These are phyloP conservation scores for Trypanosoma avium DNA, from an alignment of 208 protist species.

Conservation along the genomic window DNA sequence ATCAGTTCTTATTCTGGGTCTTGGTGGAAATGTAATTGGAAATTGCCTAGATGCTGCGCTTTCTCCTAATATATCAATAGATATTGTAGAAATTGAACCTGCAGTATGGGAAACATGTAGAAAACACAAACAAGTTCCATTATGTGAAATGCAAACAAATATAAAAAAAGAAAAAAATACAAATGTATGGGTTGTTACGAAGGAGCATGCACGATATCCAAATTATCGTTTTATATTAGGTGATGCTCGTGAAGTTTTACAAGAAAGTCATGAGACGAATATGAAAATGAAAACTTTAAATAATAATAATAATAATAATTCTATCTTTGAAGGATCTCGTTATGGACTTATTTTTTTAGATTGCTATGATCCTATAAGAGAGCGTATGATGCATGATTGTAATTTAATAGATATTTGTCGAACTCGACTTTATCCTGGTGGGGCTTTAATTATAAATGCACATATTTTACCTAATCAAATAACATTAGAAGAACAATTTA, in stretches of 20 bases:
- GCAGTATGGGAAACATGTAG: constrained; percentile 57
- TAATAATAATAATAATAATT: neutral
- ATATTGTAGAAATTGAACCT: constrained; percentile 81
- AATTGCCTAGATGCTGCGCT: constrained; percentile 59
- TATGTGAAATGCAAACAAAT: constrained; percentile 12
- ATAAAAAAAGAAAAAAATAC: neutral
- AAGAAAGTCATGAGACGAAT: neutral
- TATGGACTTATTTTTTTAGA: constrained; percentile 83
- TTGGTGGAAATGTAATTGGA: constrained; percentile 83
- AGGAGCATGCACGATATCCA: constrained; percentile 10
- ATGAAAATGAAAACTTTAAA: too few species aligned
- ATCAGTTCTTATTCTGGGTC: constrained; percentile 63
- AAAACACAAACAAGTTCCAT: constrained; percentile 45
- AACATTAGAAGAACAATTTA: constrained; percentile 36
- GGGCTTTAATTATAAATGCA: constrained; percentile 72
- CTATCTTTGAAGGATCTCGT: neutral
- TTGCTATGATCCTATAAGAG: constrained; percentile 76
- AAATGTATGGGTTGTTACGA: constrained; percentile 18
- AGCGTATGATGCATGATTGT: constrained; percentile 72
- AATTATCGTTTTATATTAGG: constrained; percentile 45
- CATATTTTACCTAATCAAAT: constrained; percentile 51
- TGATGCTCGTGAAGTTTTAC: constrained; percentile 56
- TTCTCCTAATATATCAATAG: constrained; percentile 42
- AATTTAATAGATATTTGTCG: constrained; percentile 54
- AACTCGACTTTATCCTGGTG: constrained; percentile 48